Evolutionary conservation across 163 green algal genomes (phyloP), one percentile per base, ranked within the genome.

Genomic region (Prototheca stagnorum): DNA sequence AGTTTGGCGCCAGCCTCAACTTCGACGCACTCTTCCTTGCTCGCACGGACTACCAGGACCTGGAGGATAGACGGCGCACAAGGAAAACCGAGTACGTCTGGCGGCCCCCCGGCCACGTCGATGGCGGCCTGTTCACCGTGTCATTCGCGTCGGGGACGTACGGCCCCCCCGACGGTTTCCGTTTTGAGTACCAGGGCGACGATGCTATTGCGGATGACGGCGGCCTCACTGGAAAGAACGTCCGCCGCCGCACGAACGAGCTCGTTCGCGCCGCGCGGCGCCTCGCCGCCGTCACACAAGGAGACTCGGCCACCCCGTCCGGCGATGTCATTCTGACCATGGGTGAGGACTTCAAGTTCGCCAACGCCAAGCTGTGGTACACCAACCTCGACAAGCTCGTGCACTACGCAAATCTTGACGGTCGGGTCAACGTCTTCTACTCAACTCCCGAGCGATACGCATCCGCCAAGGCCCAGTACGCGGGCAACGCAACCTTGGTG

Each of bases 351-450:
- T 93, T 93, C 56, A 57, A 70, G 20, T 91, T 82, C 42, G 49
- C 53, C 39, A 78, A 83, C 40, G 80, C 82, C 16, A 51, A 73
- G 29, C 23, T 56, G 59, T 56, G 61, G 59, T 94, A 72, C 65
- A 77, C 76, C 39, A 87, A 88, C 59, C 44, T 93, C 40, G 82
- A 93, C 66, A 85, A 80, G 55, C 67, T 88, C 33, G 81, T 92
- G 44, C 65, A 85, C 47, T 67, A 80, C 42, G 59, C 66, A 20
- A 86, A 86, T 43, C 15, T 53, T 23, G 70, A 86, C 33, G 73
- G 73, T 8, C 59, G 74, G 9, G 35, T 82, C 4, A 80, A 85
- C 55, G 75, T 70, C 4, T 72, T 89, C 40, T 94, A 94, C 69
- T 93, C 83, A 8, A 84, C 77, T 2, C 83, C 83, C 6, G 54